A percentile compares a stretch with the other conserved stretches of the same genome.
These are phyloP conservation scores for Penicillium alfredii DNA, from an alignment of 495 filamentous ascomycete genomes.

Conservation along the genomic window DNA sequence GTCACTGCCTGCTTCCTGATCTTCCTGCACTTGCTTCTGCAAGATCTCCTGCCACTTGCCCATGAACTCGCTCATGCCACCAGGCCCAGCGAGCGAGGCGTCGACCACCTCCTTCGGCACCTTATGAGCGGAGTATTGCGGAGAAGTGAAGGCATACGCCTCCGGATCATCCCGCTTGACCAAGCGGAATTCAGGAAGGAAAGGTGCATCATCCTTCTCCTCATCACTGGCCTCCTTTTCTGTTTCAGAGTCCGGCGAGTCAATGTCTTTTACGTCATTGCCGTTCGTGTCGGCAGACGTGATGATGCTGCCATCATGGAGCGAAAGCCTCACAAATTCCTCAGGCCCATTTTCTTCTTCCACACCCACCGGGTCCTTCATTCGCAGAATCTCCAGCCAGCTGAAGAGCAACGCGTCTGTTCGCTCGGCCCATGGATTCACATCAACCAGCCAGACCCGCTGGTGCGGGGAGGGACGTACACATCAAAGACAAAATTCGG, in stretches of 20 bases:
- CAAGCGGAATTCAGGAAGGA: constrained; percentile 72
- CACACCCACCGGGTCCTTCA: constrained; percentile 50
- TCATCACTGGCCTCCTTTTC: constrained; percentile 40
- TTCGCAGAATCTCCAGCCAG: constrained; percentile 78
- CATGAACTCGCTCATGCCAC: constrained; percentile 83
- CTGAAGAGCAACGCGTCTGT: constrained; percentile 87
- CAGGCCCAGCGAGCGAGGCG: constrained; percentile 57
- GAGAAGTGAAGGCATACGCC: constrained; percentile 74
- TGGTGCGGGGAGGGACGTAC: constrained; percentile 78
- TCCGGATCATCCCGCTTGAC: constrained; percentile 79
- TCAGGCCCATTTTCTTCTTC: constrained; percentile 27
- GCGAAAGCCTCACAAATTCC: constrained; percentile 37
- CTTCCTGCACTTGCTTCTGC: constrained; percentile 48
- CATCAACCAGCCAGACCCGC: constrained; percentile 79
- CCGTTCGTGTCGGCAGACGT: constrained; percentile 7
- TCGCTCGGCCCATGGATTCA: constrained; percentile 89
- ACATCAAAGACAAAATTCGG: constrained; percentile 81
- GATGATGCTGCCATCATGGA: constrained; percentile 25
- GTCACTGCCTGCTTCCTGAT: constrained; percentile 40
- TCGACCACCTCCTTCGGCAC: constrained; percentile 92
- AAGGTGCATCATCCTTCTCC: constrained; percentile 52
- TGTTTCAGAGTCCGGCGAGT: constrained; percentile 25
- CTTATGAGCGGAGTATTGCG: constrained; percentile 93
- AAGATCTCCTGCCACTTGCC: constrained; percentile 78
- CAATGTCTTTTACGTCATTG: constrained; percentile 18